A percentile compares a stretch with the other conserved stretches of the same genome.
phyloP scores from a whole-genome alignment of 2,329 filamentous ascomycete species.

The Tolypocladium album region DNA sequence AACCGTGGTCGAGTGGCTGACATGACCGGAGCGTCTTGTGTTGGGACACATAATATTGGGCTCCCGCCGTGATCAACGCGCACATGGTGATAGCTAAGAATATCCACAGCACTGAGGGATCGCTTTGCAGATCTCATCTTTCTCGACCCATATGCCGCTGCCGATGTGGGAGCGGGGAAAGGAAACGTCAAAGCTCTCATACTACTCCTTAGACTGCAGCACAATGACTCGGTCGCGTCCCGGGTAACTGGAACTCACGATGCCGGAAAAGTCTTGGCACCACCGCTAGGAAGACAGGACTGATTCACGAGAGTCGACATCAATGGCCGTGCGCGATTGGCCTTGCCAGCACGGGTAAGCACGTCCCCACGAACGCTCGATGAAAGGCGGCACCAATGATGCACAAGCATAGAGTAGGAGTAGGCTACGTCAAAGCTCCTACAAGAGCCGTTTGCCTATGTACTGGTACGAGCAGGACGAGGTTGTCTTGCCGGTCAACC shows the following conservation, averaged over 20 bases:
- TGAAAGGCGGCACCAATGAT: background rate
- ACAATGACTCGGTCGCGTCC: background rate
- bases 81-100: background rate
- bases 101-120: background rate
- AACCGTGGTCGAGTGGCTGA: no score
- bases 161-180: background rate
- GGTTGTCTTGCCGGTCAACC: background rate
- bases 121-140: background rate
- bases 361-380: background rate
- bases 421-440: background rate
- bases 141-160: background rate
- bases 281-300: no score
- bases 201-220: background rate
- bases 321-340: background rate
- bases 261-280: background rate
- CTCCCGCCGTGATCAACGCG: background rate
- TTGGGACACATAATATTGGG: background rate
- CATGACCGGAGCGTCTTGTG: no score
- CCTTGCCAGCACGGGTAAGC: no score
- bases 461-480: background rate
- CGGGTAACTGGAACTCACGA: background rate
- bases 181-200: background rate
- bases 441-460: background rate
- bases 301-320: background rate
- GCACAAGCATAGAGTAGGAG: background rate